Evolutionary conservation across 2,329 filamentous ascomycete genomes (phyloP).

Genomic region (Torrubiella hemipterigena): DNA sequence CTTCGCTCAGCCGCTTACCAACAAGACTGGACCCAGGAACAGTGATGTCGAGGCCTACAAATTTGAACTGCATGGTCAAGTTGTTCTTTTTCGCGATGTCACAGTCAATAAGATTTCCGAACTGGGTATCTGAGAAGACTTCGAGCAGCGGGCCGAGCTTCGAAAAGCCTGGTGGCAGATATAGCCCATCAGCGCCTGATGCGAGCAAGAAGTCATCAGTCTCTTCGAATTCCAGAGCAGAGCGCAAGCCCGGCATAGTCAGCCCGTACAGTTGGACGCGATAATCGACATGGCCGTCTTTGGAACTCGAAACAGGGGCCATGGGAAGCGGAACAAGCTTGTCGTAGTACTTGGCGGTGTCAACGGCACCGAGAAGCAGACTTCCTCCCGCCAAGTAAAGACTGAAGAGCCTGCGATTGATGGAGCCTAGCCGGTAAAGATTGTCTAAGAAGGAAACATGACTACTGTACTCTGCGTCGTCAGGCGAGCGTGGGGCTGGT

Average conservation of each 20-base stretch:
- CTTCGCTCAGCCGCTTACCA: no score
- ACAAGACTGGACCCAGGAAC: conserved; percentile 20
- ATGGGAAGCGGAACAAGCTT: conserved; percentile 32
- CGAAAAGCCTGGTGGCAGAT: background rate
- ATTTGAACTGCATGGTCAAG: background rate
- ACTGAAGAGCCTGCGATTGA: no score
- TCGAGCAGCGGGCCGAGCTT: background rate
- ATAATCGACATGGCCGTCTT: conserved; percentile 28
- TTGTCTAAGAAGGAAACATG: no score
- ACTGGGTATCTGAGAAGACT: no score
- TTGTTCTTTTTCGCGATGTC: background rate
- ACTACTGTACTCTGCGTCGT: no score
- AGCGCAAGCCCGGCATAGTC: conserved; percentile 9
- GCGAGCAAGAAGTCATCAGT: conserved; percentile 26
- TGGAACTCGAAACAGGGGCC: conserved; percentile 26
- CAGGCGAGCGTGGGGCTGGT: no score
- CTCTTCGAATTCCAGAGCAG: background rate
- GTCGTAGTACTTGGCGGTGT: conserved; percentile 60
- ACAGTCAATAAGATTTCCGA: no score
- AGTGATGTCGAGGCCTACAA: background rate
- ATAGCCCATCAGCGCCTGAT: conserved; percentile 21
- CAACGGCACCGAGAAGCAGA: conserved; percentile 70
- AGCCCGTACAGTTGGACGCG: conserved; percentile 20
- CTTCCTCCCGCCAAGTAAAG: no score
- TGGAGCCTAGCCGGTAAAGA: no score